phyloP scores from a whole-genome alignment of 306 rosid species.

The Quercus alba region DNA sequence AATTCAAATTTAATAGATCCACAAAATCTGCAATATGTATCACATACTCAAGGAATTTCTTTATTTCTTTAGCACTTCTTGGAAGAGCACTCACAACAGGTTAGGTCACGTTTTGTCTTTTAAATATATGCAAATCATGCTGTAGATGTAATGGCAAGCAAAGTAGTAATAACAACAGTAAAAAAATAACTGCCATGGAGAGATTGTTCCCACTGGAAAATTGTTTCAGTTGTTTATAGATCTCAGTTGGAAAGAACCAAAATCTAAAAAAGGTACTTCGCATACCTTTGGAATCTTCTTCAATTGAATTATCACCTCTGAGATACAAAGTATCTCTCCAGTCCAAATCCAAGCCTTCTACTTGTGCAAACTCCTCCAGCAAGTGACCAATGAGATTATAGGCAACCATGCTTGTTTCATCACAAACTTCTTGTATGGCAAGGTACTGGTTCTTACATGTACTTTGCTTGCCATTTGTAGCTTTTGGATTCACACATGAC shows the following conservation, averaged over 20 bases:
- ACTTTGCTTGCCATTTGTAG: conserved; percentile 5
- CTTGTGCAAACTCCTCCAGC: conserved; percentile 49
- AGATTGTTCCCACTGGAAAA: neutral
- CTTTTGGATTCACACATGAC: conserved; percentile 12
- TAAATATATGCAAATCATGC: neutral
- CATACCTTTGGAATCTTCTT: conserved; percentile 56
- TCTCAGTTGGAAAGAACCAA: neutral
- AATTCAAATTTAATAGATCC: neutral
- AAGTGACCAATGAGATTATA: conserved; percentile 61
- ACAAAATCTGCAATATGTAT: neutral
- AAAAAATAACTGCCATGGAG: neutral
- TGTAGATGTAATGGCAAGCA: neutral
- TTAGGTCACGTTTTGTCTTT: neutral
- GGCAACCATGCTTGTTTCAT: conserved; percentile 67
- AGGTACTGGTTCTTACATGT: conserved; percentile 56
- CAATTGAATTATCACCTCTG: conserved; percentile 21
- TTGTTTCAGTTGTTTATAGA: neutral
- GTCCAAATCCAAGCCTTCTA: conserved; percentile 43
- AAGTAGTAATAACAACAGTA: neutral
- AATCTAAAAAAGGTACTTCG: neutral
- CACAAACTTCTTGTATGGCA: conserved; percentile 64
- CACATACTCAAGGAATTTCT: neutral
- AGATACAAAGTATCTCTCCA: conserved; percentile 36
- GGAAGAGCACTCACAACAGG: conserved; percentile 3
- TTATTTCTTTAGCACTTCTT: neutral